These are phyloP conservation scores for Pluteus cervinus DNA, from an alignment of 768 basidiomycete species.

Conservation along the genomic window DNA sequence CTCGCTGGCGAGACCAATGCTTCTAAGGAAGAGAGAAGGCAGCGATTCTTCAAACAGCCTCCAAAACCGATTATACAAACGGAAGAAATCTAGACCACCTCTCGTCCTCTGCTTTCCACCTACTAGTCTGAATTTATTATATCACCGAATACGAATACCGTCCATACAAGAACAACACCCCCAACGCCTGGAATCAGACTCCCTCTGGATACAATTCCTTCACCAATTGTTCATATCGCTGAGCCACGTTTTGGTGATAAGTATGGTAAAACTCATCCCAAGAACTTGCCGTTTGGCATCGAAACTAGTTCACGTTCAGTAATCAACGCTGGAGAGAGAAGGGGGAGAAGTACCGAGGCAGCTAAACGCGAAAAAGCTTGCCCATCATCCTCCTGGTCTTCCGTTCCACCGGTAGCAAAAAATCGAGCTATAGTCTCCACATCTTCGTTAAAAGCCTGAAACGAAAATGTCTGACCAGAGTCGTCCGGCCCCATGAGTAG, in stretches of 20 bases:
- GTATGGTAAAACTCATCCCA: constrained; percentile 55
- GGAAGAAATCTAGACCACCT: too few species aligned
- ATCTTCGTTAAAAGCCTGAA: constrained; percentile 26
- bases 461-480: neutral
- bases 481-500: neutral
- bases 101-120: too few species aligned
- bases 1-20: constrained; percentile 38
- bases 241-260: constrained; percentile 34
- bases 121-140: too few species aligned
- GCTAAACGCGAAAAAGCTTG: constrained; percentile 47
- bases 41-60: constrained; percentile 79
- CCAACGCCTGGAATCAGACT: neutral
- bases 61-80: constrained; percentile 32
- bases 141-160: too few species aligned
- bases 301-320: too few species aligned
- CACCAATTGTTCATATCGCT: constrained; percentile 29
- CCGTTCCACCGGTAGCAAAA: constrained; percentile 43
- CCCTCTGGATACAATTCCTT: constrained; percentile 4
- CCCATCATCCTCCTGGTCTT: constrained; percentile 37
- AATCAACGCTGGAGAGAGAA: neutral
- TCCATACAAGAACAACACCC: neutral
- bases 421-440: constrained; percentile 48
- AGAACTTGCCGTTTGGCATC: constrained; percentile 32
- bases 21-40: constrained; percentile 62
- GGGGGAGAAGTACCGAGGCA: constrained; percentile 31